A percentile compares a stretch with the other conserved stretches of the same genome.
phyloP scores from a whole-genome alignment of 2,329 filamentous ascomycete species.

The Claviceps sp. region DNA sequence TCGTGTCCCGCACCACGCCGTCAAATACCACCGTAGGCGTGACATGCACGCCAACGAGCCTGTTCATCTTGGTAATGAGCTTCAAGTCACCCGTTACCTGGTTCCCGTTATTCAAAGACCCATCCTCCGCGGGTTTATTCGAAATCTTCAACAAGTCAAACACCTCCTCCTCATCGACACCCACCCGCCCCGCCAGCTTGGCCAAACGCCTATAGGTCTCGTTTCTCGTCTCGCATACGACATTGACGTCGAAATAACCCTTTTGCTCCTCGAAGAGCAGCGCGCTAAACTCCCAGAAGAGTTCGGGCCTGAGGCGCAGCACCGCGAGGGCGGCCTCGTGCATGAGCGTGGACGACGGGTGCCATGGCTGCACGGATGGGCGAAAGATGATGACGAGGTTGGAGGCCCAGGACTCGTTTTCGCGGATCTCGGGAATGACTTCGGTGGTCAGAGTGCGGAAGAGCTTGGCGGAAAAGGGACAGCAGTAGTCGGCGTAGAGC shows the following conservation, averaged over 20 bases:
- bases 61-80: constrained; percentile 64
- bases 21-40: constrained; percentile 85
- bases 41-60: constrained; percentile 74
- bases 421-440: constrained; percentile 50
- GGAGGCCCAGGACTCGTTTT: constrained; percentile 40
- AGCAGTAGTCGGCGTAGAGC: constrained; percentile 78
- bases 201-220: constrained; percentile 69
- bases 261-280: constrained; percentile 53
- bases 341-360: constrained; percentile 67
- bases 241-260: constrained; percentile 71
- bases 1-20: constrained; percentile 70
- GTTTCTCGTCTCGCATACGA: constrained; percentile 77
- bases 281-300: constrained; percentile 70
- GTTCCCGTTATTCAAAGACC: constrained; percentile 66
- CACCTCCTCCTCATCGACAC: constrained; percentile 57
- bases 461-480: constrained; percentile 54
- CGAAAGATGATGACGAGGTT: constrained; percentile 69
- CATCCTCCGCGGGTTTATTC: constrained; percentile 53
- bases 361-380: constrained; percentile 90
- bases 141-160: constrained; percentile 55
- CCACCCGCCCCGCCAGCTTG: constrained; percentile 54
- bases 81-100: constrained; percentile 75
- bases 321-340: constrained; percentile 82
- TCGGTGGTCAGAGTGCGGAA: constrained; percentile 63
- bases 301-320: constrained; percentile 50